Evolutionary conservation across 116 monocot species (phyloP).

Genomic region (Papilionanthe hybrid): DNA sequence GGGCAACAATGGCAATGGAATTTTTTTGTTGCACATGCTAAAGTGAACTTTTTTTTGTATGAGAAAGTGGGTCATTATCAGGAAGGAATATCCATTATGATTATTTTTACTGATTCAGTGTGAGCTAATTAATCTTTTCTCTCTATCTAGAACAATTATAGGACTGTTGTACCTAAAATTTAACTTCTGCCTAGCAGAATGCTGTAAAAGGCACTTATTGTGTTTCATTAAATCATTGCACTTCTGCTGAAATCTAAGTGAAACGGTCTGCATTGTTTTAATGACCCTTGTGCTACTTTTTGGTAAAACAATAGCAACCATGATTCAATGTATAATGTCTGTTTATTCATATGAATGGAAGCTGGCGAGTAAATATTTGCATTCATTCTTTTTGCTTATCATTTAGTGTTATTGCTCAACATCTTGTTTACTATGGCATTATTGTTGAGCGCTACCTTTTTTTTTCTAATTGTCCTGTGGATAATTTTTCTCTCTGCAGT

Average conservation of each 20-base stretch:
- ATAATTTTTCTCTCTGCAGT: slow-evolving; percentile 33
- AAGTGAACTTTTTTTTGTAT: too few relatives aligned
- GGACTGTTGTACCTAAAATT: background rate
- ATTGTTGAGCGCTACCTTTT: background rate
- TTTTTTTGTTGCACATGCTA: too few relatives aligned
- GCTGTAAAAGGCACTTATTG: background rate
- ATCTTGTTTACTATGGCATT: background rate
- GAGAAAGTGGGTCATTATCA: too few relatives aligned
- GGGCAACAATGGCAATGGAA: too few relatives aligned
- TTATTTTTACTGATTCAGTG: too few relatives aligned
- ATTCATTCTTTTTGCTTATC: background rate
- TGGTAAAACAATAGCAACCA: background rate
- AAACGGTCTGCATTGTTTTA: background rate
- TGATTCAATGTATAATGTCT: background rate
- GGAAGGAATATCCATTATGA: too few relatives aligned
- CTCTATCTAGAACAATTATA: too few relatives aligned
- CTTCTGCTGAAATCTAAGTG: background rate
- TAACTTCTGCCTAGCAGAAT: background rate
- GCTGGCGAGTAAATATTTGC: background rate
- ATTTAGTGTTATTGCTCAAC: background rate
- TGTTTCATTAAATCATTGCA: background rate
- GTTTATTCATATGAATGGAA: background rate
- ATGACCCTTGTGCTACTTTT: background rate
- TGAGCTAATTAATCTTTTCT: too few relatives aligned
- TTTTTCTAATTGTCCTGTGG: background rate